A percentile compares a stretch with the other conserved stretches of the same genome.
Evolutionary conservation across 202 grass and related monocot species (phyloP).

Genomic region (Digitaria exilis): DNA sequence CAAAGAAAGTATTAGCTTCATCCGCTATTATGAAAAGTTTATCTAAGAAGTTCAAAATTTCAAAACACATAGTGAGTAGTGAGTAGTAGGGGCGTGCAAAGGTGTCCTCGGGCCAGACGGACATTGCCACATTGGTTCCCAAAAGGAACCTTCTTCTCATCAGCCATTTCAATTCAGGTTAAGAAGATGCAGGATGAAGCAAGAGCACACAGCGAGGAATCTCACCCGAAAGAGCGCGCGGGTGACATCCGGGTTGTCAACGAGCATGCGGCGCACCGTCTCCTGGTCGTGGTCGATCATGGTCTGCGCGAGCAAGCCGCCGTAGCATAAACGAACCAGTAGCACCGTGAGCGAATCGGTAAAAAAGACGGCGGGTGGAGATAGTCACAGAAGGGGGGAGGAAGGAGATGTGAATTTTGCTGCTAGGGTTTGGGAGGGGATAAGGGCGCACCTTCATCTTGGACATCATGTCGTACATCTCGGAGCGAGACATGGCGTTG

Average conservation of each 20-base stretch:
- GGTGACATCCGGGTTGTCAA: slow-evolving; percentile 79
- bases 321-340: slow-evolving; percentile 2
- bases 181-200: not conserved
- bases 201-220: not conserved
- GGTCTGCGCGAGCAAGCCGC: slow-evolving; percentile 32
- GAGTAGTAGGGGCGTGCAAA: too few relatives aligned
- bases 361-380: not conserved
- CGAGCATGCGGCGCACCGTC: slow-evolving; percentile 78
- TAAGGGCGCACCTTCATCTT: slow-evolving; percentile 69
- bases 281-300: slow-evolving; percentile 84
- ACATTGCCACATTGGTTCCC: too few relatives aligned
- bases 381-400: not conserved
- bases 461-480: slow-evolving; percentile 88
- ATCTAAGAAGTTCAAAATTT: too few relatives aligned
- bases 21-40: too few relatives aligned
- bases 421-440: slow-evolving; percentile 37
- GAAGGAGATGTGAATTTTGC: not conserved
- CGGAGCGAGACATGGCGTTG: slow-evolving; percentile 65
- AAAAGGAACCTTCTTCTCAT: too few relatives aligned
- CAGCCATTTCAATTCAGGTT: too few relatives aligned
- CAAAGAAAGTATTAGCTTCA: too few relatives aligned
- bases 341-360: slow-evolving; percentile 26
- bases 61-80: too few relatives aligned
- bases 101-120: too few relatives aligned
- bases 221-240: slow-evolving; percentile 87